These are phyloP conservation scores for Kondoa subrosea DNA, from an alignment of 768 basidiomycete species.

Conservation along the genomic window DNA sequence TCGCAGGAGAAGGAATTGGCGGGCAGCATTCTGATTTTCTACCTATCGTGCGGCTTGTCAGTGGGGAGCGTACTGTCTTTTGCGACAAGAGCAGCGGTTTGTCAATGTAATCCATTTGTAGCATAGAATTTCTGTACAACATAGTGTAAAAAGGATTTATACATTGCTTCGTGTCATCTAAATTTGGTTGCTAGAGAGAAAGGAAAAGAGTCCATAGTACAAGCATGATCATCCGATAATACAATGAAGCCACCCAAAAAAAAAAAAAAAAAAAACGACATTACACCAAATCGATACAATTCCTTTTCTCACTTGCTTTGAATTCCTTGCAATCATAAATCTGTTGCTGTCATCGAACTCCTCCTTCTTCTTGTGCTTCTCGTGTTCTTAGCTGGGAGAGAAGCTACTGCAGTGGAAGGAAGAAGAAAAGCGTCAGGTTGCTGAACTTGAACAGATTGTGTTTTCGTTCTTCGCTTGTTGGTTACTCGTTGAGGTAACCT, in stretches of 20 bases:
- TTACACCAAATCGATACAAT: neutral
- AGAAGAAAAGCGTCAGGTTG: neutral
- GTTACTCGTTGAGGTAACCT: neutral
- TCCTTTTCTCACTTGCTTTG: neutral
- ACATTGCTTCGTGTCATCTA: neutral
- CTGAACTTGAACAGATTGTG: neutral
- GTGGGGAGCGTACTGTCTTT: neutral
- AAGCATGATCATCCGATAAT: too few species aligned
- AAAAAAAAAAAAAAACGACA: too few species aligned
- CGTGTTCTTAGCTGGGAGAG: neutral
- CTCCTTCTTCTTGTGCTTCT: neutral
- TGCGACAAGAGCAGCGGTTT: neutral
- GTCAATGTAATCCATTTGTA: neutral
- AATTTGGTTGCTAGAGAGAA: too few species aligned
- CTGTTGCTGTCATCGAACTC: neutral
- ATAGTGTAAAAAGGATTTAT: neutral
- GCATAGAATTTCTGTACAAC: too few species aligned
- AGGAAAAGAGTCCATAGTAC: neutral
- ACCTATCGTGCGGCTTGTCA: slow-evolving; percentile 22
- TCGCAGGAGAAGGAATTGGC: slow-evolving; percentile 24
- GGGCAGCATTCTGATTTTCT: slow-evolving; percentile 21
- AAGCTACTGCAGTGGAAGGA: neutral
- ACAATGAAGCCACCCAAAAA: too few species aligned
- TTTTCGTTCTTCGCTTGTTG: neutral
- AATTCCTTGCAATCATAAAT: neutral